Evolutionary conservation across 805 yeast species (phyloP), one percentile per base, ranked within the genome.

Genomic region (Wickerhamomyces alni): DNA sequence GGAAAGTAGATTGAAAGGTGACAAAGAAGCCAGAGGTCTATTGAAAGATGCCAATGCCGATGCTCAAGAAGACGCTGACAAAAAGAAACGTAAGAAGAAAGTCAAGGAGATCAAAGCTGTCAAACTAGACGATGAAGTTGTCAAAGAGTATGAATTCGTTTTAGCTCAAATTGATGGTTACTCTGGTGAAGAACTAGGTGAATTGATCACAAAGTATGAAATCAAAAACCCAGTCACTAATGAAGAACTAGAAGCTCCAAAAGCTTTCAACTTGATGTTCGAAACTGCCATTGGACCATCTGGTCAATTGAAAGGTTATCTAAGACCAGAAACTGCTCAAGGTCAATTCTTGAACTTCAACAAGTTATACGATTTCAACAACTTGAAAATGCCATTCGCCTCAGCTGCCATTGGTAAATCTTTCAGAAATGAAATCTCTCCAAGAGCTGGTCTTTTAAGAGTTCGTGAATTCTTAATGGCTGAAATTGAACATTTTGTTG

Each of bases 391-490:
- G 91, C 99, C 99, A 43, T 93, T 93, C 66, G 99, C 99, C n/a
- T 87, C 96, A 48, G 99, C 99, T 38, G 85, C 97, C 29, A 87
- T 93, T 58, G 99, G 99, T 61, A 93, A 93, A 67, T 89, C 98
- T 12, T 93, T 93, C 76, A 85, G 99, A 74, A 93, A 93, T 66
- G 99, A 93, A 72, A 93, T 93, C 58, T 87, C 97, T 36, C 99
- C 99, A 55, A 82, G 99, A 66, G 86, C 98, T 21, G 99, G 99
- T 54, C 74, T 93, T 54, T 75, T 93, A 62, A 84, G 99, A 69
- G 99, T 94, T 42, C 87, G 99, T 68, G 99, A 93, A 72, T 93
- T 93, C 65, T 72, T 93, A 61, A 93, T 93, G 99, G 99, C 98
- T 43, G 99, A 93, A 74, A 89, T 93, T 60, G 99, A 93, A 71